Evolutionary conservation across 768 basidiomycete species (phyloP).

Genomic region (Boletus pseudopeckii): DNA sequence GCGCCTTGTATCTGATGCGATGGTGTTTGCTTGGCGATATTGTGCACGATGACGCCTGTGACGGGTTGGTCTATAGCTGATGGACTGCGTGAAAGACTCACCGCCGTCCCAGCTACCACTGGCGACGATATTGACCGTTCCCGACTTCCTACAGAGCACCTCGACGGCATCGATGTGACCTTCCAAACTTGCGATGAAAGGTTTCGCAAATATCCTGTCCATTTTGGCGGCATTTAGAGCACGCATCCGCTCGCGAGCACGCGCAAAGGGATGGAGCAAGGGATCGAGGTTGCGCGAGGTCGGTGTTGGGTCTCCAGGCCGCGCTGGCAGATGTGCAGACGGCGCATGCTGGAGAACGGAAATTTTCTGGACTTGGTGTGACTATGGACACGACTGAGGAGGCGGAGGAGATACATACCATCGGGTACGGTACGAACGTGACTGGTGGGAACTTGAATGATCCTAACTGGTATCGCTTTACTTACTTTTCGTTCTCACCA

Average conservation of each 20-base stretch:
- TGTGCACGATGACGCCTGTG: constrained; percentile 82
- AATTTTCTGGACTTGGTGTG: constrained; percentile 59
- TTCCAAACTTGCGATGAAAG: constrained; percentile 85
- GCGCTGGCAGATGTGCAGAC: constrained; percentile 64
- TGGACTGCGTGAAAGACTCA: constrained; percentile 36
- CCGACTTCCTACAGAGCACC: constrained; percentile 67
- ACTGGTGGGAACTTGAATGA: constrained; percentile 2
- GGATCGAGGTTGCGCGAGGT: constrained; percentile 91
- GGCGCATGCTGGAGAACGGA: constrained; percentile 83
- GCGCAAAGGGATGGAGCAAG: constrained; percentile 91
- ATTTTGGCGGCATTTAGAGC: constrained; percentile 96
- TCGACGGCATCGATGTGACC: constrained; percentile 97
- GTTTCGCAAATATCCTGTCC: constrained; percentile 97
- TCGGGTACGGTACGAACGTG: constrained; percentile 5
- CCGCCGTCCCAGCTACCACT: constrained; percentile 97
- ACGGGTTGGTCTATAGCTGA: not conserved
- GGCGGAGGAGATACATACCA: constrained; percentile 11
- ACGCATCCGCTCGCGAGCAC: constrained; percentile 88
- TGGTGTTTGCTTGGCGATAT: constrained; percentile 58
- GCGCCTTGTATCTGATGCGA: constrained; percentile 60
- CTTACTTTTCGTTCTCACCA: not conserved
- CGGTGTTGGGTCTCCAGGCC: constrained; percentile 83
- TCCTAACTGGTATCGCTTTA: too few relatives aligned
- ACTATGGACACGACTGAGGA: not conserved
- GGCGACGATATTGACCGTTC: constrained; percentile 72